Evolutionary conservation across 139 green algal species (phyloP).

Genomic region (Chlorella sp.): DNA sequence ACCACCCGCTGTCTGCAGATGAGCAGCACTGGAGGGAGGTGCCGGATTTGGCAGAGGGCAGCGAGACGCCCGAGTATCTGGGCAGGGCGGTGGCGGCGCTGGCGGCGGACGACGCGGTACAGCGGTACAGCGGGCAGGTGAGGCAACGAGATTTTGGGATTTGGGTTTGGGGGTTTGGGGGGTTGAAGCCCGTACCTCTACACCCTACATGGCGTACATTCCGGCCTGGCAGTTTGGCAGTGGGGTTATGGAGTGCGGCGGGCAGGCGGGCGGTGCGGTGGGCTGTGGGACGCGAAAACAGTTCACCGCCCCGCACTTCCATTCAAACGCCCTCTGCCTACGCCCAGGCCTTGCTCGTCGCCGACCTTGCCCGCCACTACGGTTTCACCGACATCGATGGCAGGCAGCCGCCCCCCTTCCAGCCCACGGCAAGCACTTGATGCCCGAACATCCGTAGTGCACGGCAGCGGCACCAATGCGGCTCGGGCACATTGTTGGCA

Average conservation of each 20-base stretch:
- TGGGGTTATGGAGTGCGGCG: too few species aligned
- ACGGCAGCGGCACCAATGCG: too few species aligned
- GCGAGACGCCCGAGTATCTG: conserved; percentile 21
- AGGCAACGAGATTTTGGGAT: too few species aligned
- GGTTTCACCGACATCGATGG: conserved; percentile 20
- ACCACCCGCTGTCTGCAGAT: not conserved
- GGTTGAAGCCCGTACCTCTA: too few species aligned
- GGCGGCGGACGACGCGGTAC: not conserved
- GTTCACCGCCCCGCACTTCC: too few species aligned
- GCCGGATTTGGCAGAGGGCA: conserved; percentile 1
- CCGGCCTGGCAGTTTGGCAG: too few species aligned
- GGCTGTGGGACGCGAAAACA: too few species aligned
- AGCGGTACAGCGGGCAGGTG: conserved; percentile 7
- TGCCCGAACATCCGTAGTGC: too few species aligned
- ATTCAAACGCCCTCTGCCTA: not conserved
- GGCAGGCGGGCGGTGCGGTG: too few species aligned
- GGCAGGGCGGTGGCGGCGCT: conserved; percentile 18
- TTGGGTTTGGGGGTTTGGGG: too few species aligned
- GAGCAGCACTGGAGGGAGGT: conserved; percentile 10
- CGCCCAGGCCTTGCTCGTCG: not conserved
- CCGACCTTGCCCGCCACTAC: not conserved
- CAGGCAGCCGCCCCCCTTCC: conserved; percentile 9
- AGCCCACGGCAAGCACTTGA: not conserved
- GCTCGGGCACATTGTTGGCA: too few species aligned
- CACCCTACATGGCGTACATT: too few species aligned